Conservation (phyloP, 352 stramenopile genomes). For the Pythium scleroteichum region DNA sequence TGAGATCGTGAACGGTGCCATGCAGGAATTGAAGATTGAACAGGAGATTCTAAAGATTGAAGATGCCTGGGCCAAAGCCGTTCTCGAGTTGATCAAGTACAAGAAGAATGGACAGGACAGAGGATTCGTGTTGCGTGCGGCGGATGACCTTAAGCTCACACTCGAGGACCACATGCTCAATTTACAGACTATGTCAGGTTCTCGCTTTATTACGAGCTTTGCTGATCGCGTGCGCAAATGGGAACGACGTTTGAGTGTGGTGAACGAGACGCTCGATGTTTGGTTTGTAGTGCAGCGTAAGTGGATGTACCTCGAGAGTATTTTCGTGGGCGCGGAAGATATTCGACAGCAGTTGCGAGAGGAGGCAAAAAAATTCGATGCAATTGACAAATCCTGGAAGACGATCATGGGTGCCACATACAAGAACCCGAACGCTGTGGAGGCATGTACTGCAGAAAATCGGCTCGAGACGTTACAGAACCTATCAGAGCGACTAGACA, state of each 20-base stretch:
- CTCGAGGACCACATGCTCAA: constrained; percentile 91
- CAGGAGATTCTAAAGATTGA: constrained; percentile 93
- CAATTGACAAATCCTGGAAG: constrained; percentile 93
- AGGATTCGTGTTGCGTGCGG: constrained; percentile 80
- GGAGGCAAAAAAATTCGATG: constrained; percentile 94
- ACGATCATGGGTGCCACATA: constrained; percentile 91
- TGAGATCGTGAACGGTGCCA: constrained; percentile 92
- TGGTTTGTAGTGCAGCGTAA: constrained; percentile 94
- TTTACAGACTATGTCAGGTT: constrained; percentile 89
- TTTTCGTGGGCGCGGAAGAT: constrained; percentile 93
- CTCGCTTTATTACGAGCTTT: constrained; percentile 91
- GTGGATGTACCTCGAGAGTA: constrained; percentile 96
- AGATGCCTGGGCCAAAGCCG: constrained; percentile 86
- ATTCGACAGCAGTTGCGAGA: constrained; percentile 93
- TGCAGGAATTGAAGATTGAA: constrained; percentile 95
- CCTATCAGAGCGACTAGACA: constrained; percentile 87
- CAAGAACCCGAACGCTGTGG: constrained; percentile 91
- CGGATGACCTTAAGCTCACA: constrained; percentile 81
- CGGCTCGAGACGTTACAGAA: constrained; percentile 87
- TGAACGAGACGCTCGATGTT: constrained; percentile 92
- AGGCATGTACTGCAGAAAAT: constrained; percentile 88
- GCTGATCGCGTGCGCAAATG: constrained; percentile 89
- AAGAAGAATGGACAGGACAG: constrained; percentile 89
- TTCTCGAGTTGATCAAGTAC: constrained; percentile 92
- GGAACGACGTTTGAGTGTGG: constrained; percentile 89